Evolutionary conservation across 2,329 filamentous ascomycete species (phyloP), one percentile per base, ranked within the genome.

Genomic region (Fusarium buharicum): DNA sequence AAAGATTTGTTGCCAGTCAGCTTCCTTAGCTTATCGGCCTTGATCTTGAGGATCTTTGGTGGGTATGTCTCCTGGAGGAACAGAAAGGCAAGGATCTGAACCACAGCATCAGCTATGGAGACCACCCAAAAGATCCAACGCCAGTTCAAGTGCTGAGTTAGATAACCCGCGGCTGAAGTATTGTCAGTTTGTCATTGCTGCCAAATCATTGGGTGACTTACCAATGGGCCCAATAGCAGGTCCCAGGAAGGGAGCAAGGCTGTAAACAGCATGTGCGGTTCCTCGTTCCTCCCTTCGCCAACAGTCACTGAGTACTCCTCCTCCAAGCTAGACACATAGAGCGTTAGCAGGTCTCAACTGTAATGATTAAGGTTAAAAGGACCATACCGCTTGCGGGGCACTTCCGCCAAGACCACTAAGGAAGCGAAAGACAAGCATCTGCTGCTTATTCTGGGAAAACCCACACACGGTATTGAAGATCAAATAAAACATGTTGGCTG

Each of bases 381-480:
- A 10, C 22, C 73, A 9, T 63, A 74, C 77, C 38, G 82, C 81
- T 64, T 82, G 76, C 7, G 79, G 79, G 2, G 79, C 78, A 24
- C 77, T 78, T 4, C 78, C 79, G 3, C 77, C 79, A 0, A 82
- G 55, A 4, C 82, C 82, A 58, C 77, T 77, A 7, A 84, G 64
- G 45, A 84, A 81, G 1, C 82, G 79, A 62, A 82, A 84, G 4
- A 78, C 74, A 13, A 84, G 72, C 57, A 86, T 76, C 70, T 82
- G 78, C 13, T 70, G 72, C 7, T 76, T 75, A 13, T 70, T 81
- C 3, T 84, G 74, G 9, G 78, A 75, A 50, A 83, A 80, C 0
- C 81, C 83, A 55, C 82, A 84, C 0, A 77, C 81, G 7, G 81
- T 80, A 43, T 85, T 85, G 64, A 83, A 86, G 1, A 81, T 67